Evolutionary conservation across 805 yeast species (phyloP), one percentile per base, ranked within the genome.

Genomic region (Candida taoyuanica): DNA sequence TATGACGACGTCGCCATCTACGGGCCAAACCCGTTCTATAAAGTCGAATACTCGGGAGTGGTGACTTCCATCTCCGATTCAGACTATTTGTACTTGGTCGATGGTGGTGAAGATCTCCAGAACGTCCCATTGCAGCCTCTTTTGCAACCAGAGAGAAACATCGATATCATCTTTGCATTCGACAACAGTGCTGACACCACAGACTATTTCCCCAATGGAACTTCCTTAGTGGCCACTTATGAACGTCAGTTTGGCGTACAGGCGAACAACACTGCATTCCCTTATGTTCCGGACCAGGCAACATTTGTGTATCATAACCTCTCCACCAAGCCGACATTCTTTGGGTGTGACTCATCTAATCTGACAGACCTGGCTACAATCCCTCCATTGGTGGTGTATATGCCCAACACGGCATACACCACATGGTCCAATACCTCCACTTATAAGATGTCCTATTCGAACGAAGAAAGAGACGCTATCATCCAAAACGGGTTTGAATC

Each of bases 301-400:
- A 72, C 88, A 0, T 82, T 85, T 58, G 55, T 74, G 27, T 70
- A 73, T 46, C 50, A 64, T 47, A 82, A 82, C 42, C 66, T 85
- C 44, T 79, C 85, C 17, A 65, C 78, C n/a, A 71, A 64, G 43
- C 95, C 95, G 37, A 70, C 82, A 1, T 87, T 87, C 64, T 86
- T 87, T 55, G 96, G 96, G 26, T 86, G 96, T 62, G 73, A 83
- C 55, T 70, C 85, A 5, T 49, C 63, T 2, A 81, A 83, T 54
- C 61, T 81, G 56, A 76, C 88, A 7, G 65, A 60, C 16, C 64
- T 81, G 43, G 55, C 67, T 34, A 65, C 68, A 21, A 65, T 68
- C 32, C 88, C 89, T 19, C 95, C 95, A 2, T 67, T 86, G 44
- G 69, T 87, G 32, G 76, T 87, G 13, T 85, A 83, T 55, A 68